phyloP scores from a whole-genome alignment of 768 basidiomycete genomes.

The Trametes sanguinea region DNA sequence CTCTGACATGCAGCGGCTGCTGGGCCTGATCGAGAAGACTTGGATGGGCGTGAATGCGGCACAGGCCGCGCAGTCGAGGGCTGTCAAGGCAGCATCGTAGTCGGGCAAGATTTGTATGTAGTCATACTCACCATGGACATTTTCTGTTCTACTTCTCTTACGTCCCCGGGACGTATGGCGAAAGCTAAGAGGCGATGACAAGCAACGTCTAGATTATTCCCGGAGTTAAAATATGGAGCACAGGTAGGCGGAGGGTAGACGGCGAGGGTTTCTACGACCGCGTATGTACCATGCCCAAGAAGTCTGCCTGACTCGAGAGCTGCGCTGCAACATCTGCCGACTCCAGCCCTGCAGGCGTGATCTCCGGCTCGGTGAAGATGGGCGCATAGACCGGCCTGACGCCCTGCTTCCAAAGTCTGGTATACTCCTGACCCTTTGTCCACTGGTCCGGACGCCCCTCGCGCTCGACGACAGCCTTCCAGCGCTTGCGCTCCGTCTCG shows the following conservation, averaged over 20 bases:
- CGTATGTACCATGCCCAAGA: neutral
- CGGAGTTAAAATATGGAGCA: neutral
- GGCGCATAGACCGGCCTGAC: slow-evolving; percentile 67
- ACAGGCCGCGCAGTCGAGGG: slow-evolving; percentile 75
- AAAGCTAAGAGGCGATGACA: neutral
- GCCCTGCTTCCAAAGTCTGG: slow-evolving; percentile 71
- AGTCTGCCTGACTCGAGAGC: slow-evolving; percentile 4
- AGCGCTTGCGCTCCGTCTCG: slow-evolving; percentile 57
- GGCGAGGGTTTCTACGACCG: neutral
- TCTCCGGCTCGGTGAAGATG: slow-evolving; percentile 45
- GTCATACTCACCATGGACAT: slow-evolving; percentile 23
- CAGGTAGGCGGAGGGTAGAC: too few species aligned
- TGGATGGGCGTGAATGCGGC: slow-evolving; percentile 97
- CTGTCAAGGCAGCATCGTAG: slow-evolving; percentile 42
- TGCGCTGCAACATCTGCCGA: slow-evolving; percentile 5
- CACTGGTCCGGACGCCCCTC: slow-evolving; percentile 48
- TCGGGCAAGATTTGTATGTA: slow-evolving; percentile 23
- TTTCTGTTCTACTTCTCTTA: neutral
- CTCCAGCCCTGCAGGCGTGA: slow-evolving; percentile 21
- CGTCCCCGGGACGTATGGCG: neutral
- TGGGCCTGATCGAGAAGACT: slow-evolving; percentile 95
- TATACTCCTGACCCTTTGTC: slow-evolving; percentile 75
- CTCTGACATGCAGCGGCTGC: slow-evolving; percentile 90
- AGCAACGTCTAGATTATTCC: slow-evolving; percentile 7
- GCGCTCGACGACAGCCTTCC: slow-evolving; percentile 54